Base-by-base conservation (phyloP, 2,329 filamentous ascomycete genomes). In the Colletotrichum graminicola region DNA sequence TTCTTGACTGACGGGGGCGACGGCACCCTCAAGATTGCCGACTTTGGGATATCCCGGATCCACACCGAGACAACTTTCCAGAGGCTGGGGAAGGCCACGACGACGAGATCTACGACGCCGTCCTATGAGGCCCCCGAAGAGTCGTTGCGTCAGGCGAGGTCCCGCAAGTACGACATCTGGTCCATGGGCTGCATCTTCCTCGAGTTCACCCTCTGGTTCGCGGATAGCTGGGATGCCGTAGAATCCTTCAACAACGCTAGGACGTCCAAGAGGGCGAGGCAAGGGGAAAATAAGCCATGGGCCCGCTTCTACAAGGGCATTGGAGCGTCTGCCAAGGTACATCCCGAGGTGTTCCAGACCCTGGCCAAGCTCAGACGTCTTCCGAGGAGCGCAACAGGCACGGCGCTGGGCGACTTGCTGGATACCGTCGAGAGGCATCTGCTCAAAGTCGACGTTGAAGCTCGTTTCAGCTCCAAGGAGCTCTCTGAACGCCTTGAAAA, bases 131-230 rank as follows among this genome's bases (percentile, higher is more conserved):
- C 34, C 1, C 36, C 55, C n/a, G 55, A 57, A 14, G 55, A 14
- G n/a, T 57, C 34, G n/a, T 57, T 8, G 5, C 7, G 6, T 5
- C 21, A 43, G 26, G 41, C 65, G 0, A 71, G 71, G 3, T 76
- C 76, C 1, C 69, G 76, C 5, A 70, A 64, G 1, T 77, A 75
- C 41, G 76, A 78, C 45, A 67, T 75, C 4, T 78, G 76, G 77
- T 73, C 74, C 7, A 68, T 78, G 62, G 77, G 76, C 1, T 77
- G 76, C 54, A 74, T 78, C 18, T 73, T 73, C 11, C 47, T 78
- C 0, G 77, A 78, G 65, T 75, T 74, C 29, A 23, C 76, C n/a
- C 63, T 77, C 3, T 78, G 76, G 76, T 12, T 60, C 6, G 39
- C 5, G 6, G 16, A 60, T 2, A 11, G 39, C 18, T 47, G 56